Percentiles rank a stretch among this genome's conserved stretches.
These are phyloP conservation scores for Neocallimastix lanati DNA, from an alignment of 192 early-diverging fungal species.

Conservation along the genomic window DNA sequence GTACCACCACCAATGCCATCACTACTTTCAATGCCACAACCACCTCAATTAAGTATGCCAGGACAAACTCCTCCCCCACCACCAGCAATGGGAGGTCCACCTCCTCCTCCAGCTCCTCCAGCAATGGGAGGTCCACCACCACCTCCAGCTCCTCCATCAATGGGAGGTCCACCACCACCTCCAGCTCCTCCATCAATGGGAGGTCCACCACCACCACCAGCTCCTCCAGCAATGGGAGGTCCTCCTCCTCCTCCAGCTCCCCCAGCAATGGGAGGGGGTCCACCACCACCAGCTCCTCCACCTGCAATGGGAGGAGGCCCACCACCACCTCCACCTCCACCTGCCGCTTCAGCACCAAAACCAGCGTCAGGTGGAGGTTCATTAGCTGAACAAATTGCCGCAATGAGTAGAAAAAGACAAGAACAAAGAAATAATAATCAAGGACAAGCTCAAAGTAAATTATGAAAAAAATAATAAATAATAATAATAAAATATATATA, in stretches of 20 bases:
- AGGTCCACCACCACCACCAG: not conserved
- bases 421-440: not conserved
- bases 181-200: not conserved
- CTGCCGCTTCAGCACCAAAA: not conserved
- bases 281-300: not conserved
- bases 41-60: not conserved
- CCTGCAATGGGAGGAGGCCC: not conserved
- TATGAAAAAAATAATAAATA: no score
- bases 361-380: not conserved
- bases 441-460: not conserved
- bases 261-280: not conserved
- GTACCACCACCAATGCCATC: not conserved
- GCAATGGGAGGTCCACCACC: not conserved
- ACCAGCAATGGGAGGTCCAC: not conserved
- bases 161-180: not conserved
- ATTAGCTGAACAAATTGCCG: not conserved
- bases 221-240: not conserved
- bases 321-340: not conserved
- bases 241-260: not conserved
- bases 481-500: no score
- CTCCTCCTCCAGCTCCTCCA: not conserved
- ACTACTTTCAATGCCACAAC: not conserved
- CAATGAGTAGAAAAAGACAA: not conserved
- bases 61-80: not conserved
- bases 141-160: not conserved